These are phyloP conservation scores for Thelonectria rubi DNA, from an alignment of 2,329 filamentous ascomycete species.

Conservation along the genomic window DNA sequence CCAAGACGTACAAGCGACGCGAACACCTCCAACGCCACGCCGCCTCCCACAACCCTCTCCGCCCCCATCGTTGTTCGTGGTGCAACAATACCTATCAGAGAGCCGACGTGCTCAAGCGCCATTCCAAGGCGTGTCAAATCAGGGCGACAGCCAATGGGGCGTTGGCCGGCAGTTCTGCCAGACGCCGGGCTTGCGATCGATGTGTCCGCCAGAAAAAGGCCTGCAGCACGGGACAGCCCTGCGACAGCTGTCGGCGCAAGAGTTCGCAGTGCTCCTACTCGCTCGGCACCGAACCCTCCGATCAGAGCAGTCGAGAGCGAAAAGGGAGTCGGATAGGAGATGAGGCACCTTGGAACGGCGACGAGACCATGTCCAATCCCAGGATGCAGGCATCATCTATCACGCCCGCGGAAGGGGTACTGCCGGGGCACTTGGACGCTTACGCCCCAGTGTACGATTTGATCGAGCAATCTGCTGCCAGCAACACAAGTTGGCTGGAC, in stretches of 20 bases:
- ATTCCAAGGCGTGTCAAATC: not conserved
- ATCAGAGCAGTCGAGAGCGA: not conserved
- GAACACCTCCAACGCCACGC: constrained; percentile 3
- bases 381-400: not conserved
- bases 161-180: not conserved
- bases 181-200: constrained; percentile 3
- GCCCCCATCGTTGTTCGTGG: not conserved
- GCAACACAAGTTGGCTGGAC: constrained; percentile 2
- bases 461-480: not conserved
- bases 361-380: not conserved
- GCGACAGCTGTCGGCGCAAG: constrained; percentile 1
- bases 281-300: not conserved
- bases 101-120: constrained; percentile 7
- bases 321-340: not conserved
- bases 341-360: not conserved
- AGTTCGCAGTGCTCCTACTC: not conserved
- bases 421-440: not conserved
- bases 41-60: not conserved
- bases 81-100: constrained; percentile 4
- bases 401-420: not conserved
- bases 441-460: not conserved
- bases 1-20: constrained; percentile 9
- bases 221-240: not conserved
- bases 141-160: not conserved
- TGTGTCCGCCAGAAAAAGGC: constrained; percentile 12